These are phyloP conservation scores for Bigelowiella natans DNA, from an alignment of 78 protist species.

Conservation along the genomic window DNA sequence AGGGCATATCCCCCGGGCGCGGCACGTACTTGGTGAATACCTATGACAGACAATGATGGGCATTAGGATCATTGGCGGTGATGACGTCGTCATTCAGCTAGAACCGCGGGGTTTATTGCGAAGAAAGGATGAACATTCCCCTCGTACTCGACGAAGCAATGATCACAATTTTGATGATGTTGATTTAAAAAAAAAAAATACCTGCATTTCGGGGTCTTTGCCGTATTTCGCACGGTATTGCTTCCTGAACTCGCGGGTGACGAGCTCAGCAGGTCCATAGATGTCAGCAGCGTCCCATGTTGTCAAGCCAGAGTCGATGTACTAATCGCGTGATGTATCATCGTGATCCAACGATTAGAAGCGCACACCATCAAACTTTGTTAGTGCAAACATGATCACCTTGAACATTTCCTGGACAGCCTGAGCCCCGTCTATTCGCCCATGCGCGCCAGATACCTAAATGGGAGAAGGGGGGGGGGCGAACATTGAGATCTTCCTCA, in stretches of 20 bases:
- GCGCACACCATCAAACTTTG: too few species aligned
- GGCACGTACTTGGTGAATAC: neutral
- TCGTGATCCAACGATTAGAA: too few species aligned
- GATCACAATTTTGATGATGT: too few species aligned
- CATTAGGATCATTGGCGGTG: too few species aligned
- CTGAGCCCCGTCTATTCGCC: neutral
- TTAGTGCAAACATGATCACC: neutral
- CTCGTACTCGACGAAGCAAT: too few species aligned
- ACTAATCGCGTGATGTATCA: too few species aligned
- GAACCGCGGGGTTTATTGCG: too few species aligned
- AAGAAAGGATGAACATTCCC: too few species aligned
- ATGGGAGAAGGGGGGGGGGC: neutral
- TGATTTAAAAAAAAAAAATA: neutral
- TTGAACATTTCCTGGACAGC: neutral
- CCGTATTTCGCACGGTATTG: neutral
- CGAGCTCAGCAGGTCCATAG: slow-evolving; percentile 1
- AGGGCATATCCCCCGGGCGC: neutral
- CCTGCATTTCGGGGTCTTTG: neutral
- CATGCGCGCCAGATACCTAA: neutral
- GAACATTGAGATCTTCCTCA: neutral
- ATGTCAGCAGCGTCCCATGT: neutral
- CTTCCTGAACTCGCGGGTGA: neutral
- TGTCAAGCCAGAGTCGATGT: neutral
- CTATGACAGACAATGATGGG: too few species aligned
- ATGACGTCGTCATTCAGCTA: too few species aligned